Evolutionary conservation across 1,284 basidiomycete species (phyloP).

Genomic region (Sanghuangporus sanghuang): DNA sequence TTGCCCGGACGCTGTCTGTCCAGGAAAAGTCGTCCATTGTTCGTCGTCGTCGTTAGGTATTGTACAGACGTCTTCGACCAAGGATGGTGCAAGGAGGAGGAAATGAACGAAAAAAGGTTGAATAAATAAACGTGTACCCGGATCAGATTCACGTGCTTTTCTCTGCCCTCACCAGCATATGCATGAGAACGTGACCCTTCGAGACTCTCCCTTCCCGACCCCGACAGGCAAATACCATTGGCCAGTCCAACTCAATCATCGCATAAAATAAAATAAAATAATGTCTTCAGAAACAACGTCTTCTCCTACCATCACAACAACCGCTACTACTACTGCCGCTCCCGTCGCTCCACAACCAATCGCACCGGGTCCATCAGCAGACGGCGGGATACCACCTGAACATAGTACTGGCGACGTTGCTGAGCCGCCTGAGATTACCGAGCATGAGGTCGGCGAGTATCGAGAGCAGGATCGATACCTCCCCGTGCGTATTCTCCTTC

Average conservation of each 20-base stretch:
- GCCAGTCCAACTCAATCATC: background rate
- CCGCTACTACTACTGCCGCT: background rate
- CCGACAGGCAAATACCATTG: background rate
- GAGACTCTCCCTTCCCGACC: background rate
- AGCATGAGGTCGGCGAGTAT: constrained; percentile 88
- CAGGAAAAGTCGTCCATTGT: constrained; percentile 54
- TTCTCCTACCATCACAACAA: constrained; percentile 42
- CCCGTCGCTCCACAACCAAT: constrained; percentile 29
- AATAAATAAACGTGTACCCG: background rate
- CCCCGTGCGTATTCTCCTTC: constrained; percentile 53
- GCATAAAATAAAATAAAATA: background rate
- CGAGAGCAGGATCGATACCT: constrained; percentile 89
- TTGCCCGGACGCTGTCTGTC: constrained; percentile 52
- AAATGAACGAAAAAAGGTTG: background rate
- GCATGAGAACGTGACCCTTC: background rate
- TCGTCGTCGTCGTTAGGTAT: background rate
- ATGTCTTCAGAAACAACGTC: constrained; percentile 29
- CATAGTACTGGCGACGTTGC: constrained; percentile 39
- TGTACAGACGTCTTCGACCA: background rate
- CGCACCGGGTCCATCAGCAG: constrained; percentile 43
- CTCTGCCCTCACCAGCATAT: background rate
- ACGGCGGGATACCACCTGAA: constrained; percentile 37
- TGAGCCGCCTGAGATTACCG: constrained; percentile 72
- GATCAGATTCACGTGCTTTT: background rate
- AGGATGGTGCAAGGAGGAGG: background rate